phyloP scores from a whole-genome alignment of 306 rosid genomes.

The Cucumis hystrix region DNA sequence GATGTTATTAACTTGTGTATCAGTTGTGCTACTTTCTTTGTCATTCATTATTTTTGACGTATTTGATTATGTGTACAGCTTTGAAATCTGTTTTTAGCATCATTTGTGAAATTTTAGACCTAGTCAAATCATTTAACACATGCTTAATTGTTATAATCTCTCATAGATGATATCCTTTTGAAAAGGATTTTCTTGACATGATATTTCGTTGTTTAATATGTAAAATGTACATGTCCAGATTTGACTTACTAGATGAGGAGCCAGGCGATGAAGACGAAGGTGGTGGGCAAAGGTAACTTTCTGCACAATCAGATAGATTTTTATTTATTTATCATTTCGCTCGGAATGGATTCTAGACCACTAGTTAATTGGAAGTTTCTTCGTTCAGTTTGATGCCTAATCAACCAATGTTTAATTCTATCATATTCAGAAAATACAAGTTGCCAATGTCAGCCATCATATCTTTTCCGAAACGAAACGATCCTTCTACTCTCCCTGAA shows the following conservation, averaged over 20 bases:
- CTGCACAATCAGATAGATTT: neutral
- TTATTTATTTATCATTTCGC: neutral
- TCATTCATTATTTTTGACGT: neutral
- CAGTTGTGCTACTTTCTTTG: neutral
- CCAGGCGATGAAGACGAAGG: slow-evolving; percentile 94
- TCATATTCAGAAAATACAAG: slow-evolving; percentile 53
- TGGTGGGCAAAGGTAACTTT: slow-evolving; percentile 61
- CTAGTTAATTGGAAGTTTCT: neutral
- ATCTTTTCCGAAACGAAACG: slow-evolving; percentile 84
- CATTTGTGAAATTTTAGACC: neutral
- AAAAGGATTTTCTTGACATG: neutral
- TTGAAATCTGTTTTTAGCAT: neutral
- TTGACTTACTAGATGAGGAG: slow-evolving; percentile 93
- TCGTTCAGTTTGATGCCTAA: neutral
- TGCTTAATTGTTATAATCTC: neutral
- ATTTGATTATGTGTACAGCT: neutral
- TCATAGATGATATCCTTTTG: neutral
- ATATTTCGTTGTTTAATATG: neutral
- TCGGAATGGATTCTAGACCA: too few relatives aligned
- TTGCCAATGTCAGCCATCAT: slow-evolving; percentile 74
- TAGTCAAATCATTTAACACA: neutral
- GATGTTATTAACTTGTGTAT: neutral
- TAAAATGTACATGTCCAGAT: slow-evolving; percentile 30
- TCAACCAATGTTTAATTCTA: neutral
- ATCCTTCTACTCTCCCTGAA: slow-evolving; percentile 56